phyloP scores from a whole-genome alignment of 2,329 filamentous ascomycete genomes.

The Rachicladosporium sp. region DNA sequence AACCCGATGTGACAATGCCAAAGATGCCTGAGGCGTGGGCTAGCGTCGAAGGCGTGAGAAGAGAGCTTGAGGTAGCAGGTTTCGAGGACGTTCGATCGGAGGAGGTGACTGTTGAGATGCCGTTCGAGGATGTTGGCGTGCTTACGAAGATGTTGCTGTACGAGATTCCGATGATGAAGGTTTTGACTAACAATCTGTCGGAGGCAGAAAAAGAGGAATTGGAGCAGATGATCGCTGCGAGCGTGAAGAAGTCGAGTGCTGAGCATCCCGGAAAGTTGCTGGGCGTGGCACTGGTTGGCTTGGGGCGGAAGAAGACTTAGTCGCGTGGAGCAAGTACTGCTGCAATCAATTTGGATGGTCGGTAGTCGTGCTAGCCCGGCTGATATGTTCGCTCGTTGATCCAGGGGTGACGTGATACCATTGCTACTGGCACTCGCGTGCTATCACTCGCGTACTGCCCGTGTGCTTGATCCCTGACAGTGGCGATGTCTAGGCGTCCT shows the following conservation, averaged over 20 bases:
- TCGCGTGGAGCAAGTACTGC: neutral
- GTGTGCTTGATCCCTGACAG: too few relatives aligned
- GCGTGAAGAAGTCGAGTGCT: conserved; percentile 11
- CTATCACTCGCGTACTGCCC: too few relatives aligned
- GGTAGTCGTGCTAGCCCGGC: neutral
- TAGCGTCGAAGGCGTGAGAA: conserved; percentile 8
- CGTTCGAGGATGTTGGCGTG: conserved; percentile 7
- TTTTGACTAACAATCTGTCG: conserved; percentile 10
- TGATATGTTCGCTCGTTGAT: too few relatives aligned
- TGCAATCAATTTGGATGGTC: neutral
- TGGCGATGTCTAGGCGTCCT: too few relatives aligned
- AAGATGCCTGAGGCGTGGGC: conserved; percentile 16
- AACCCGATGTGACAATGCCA: conserved; percentile 11
- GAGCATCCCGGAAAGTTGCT: conserved; percentile 14
- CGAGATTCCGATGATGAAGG: conserved; percentile 16
- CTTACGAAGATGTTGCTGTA: conserved; percentile 10
- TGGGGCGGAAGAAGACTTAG: conserved; percentile 14
- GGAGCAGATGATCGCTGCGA: conserved; percentile 9
- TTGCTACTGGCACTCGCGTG: too few relatives aligned
- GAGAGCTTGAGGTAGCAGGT: conserved; percentile 17
- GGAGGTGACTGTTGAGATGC: conserved; percentile 15
- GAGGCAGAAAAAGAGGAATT: conserved; percentile 12
- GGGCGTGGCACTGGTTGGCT: conserved; percentile 16
- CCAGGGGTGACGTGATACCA: too few relatives aligned
- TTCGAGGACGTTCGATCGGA: conserved; percentile 16